Evolutionary conservation across 352 stramenopile species (phyloP), one percentile per base, ranked within the genome.

Genomic region (Phytopythium vexans): DNA sequence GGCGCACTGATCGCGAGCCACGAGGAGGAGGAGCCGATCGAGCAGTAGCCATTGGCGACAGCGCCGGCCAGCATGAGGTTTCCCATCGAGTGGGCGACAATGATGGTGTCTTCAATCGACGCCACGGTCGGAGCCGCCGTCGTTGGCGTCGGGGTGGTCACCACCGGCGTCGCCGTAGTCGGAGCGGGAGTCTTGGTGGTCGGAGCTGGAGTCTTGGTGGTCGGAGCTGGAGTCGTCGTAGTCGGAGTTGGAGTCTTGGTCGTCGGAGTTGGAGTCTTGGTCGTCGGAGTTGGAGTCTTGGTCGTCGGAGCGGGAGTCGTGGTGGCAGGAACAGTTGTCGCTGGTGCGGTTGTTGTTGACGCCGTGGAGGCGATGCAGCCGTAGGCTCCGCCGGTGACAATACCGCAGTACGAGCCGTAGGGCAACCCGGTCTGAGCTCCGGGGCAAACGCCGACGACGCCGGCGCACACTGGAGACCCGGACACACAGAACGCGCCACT

Each of bases 1-100:
- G 61, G 56, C n/a, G 60, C 35, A 15, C 71, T 81, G 9, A 67
- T 34, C 37, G 64, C 65, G 5, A 81, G 51, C 71, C 71, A 81
- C 32, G 58, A 52, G 8, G 71, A 60, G 1, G 68, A 73, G 10
- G 56, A 32, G 10, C 66, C 69, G 8, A 86, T 43, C 10, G 36
- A 60, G 35, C 73, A 84, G 27, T 64, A 58, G 6, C 58, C 45
- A 33, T 62, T 68, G 9, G 69, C 68, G 27, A 81, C 46, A 3
- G 67, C 67, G 34, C 61, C 56, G 21, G 49, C 64, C 7, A 70
- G 11, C 41, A 73, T 56, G 1, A 77, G 49, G 27, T 62, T 66
- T 8, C 64, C 68, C 60, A 73, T 73, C 6, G 68, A 77, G 41
- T 77, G 64, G 12, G 63, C 56, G 7, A 77, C 41, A 11, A 77